Conservation (phyloP, 1,284 basidiomycete genomes). For the Apiotrichum gamsii region DNA sequence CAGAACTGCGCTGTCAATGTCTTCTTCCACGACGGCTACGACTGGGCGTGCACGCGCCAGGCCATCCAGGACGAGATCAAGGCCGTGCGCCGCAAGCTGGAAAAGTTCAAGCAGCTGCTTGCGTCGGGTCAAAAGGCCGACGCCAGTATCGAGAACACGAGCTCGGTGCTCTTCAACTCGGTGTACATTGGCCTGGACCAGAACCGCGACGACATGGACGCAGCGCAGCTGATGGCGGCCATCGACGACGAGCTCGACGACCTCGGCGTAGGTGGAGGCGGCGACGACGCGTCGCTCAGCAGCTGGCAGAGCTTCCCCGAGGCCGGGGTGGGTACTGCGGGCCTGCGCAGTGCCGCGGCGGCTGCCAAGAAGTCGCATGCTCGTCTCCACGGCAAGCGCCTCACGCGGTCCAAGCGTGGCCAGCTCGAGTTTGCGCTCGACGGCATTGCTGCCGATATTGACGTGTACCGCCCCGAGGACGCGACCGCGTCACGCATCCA, state of each 20-base stretch:
- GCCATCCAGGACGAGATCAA: constrained; percentile 82
- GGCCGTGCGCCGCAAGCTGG: constrained; percentile 75
- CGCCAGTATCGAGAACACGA: constrained; percentile 65
- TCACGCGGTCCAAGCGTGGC: constrained; percentile 70
- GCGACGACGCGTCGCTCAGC: constrained; percentile 63
- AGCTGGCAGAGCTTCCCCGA: constrained; percentile 73
- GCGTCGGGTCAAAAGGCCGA: constrained; percentile 85
- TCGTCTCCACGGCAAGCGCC: constrained; percentile 35
- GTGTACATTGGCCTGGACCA: constrained; percentile 74
- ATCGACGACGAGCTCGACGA: constrained; percentile 79
- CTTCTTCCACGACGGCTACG: constrained; percentile 83
- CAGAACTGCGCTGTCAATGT: constrained; percentile 60
- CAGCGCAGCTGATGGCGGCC: constrained; percentile 70
- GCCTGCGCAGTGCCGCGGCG: constrained; percentile 21
- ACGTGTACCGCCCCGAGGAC: constrained; percentile 57
- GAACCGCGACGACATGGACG: constrained; percentile 64
- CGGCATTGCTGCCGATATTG: constrained; percentile 61
- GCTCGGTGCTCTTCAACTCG: constrained; percentile 73
- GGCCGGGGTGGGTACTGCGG: constrained; percentile 34
- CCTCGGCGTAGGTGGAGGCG: constrained; percentile 59
- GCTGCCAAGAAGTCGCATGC: constrained; percentile 37
- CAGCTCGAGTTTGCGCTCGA: constrained; percentile 78
- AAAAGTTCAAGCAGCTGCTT: constrained; percentile 89
- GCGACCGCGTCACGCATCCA: constrained; percentile 60
- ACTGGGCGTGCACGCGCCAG: constrained; percentile 80